These are phyloP conservation scores for Exobasidium rhododendri DNA, from an alignment of 1,284 basidiomycete genomes.

Conservation along the genomic window DNA sequence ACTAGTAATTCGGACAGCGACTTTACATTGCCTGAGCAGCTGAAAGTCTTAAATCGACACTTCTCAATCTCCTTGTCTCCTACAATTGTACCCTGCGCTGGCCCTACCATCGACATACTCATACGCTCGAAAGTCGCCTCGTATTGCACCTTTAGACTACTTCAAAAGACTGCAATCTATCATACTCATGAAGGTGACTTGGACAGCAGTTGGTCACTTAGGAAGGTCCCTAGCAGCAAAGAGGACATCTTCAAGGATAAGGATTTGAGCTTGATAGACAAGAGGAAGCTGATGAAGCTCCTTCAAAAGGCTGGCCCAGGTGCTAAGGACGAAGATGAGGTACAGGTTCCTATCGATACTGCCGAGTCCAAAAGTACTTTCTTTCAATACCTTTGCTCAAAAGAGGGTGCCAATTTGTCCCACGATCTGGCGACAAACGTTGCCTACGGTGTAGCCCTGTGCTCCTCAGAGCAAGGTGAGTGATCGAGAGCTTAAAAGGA, in stretches of 20 bases:
- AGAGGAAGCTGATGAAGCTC: conserved; percentile 88
- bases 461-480: conserved; percentile 24
- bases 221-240: conserved; percentile 78
- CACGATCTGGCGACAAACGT: conserved; percentile 57
- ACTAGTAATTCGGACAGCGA: background rate
- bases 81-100: conserved; percentile 73
- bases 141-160: conserved; percentile 82
- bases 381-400: background rate
- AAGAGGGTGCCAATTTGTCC: conserved; percentile 56
- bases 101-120: conserved; percentile 75
- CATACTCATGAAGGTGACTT: background rate
- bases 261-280: conserved; percentile 74
- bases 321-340: conserved; percentile 2
- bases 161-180: conserved; percentile 61
- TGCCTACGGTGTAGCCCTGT: conserved; percentile 52
- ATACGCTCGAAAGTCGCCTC: conserved; percentile 80
- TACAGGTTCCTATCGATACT: conserved; percentile 43
- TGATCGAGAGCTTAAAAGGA: conserved; percentile 1
- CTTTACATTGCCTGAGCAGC: background rate
- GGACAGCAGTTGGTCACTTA: background rate
- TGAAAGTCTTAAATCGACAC: conserved; percentile 55
- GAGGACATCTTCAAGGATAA: conserved; percentile 89
- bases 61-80: conserved; percentile 84
- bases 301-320: conserved; percentile 74
- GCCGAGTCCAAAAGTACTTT: background rate